phyloP scores from a whole-genome alignment of 2,329 filamentous ascomycete species.

The Hawksworthiomyces lignivorus region DNA sequence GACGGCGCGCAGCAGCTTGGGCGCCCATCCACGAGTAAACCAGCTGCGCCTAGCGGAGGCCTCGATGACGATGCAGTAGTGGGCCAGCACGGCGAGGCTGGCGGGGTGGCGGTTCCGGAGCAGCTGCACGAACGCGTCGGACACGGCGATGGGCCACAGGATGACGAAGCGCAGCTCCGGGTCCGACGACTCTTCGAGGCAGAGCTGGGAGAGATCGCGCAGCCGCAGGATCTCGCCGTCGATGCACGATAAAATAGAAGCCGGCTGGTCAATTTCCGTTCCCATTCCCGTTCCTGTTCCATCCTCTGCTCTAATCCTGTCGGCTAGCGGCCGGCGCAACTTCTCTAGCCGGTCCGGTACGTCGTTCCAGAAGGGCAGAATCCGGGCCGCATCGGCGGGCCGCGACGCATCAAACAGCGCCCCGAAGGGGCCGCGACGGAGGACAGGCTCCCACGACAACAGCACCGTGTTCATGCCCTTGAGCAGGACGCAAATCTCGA shows the following conservation, averaged over 20 bases:
- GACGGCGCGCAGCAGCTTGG: constrained; percentile 3
- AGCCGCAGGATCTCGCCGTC: neutral
- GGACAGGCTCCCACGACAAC: constrained; percentile 16
- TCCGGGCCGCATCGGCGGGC: too few species aligned
- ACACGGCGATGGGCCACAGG: constrained; percentile 18
- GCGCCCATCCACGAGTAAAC: constrained; percentile 4
- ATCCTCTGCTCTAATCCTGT: too few species aligned
- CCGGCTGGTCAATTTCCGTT: neutral
- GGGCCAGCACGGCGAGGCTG: constrained; percentile 16
- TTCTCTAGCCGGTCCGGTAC: neutral
- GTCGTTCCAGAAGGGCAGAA: neutral
- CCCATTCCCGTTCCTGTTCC: too few species aligned
- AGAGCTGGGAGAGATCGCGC: neutral
- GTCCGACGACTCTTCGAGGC: neutral
- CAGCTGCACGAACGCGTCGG: constrained; percentile 17
- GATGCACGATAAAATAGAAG: neutral
- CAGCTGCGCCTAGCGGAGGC: neutral
- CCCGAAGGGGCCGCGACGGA: constrained; percentile 17
- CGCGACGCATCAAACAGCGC: constrained; percentile 14
- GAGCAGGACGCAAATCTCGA: constrained; percentile 25
- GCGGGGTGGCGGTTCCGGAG: constrained; percentile 14
- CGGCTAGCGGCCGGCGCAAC: neutral
- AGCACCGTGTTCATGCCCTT: constrained; percentile 25
- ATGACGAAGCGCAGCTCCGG: constrained; percentile 17
- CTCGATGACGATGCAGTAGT: constrained; percentile 18